Percentiles rank a stretch among this genome's conserved stretches.
phyloP scores from a whole-genome alignment of 1,284 basidiomycete species.

The Rhodofomes roseus region DNA sequence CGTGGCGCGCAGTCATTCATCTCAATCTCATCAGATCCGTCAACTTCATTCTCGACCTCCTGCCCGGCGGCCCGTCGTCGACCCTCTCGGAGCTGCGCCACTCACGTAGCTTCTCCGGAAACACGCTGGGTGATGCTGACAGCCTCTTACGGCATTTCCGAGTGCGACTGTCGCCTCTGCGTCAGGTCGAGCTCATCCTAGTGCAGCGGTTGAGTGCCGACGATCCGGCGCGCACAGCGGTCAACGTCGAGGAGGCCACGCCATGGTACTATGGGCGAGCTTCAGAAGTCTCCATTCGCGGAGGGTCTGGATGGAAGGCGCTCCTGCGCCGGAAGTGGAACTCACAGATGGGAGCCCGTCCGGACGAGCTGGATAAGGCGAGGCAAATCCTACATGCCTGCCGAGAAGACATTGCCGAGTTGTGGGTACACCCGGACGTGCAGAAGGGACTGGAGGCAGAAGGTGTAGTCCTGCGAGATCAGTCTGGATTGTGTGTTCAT shows the following conservation, averaged over 20 bases:
- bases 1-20: slow-evolving; percentile 59
- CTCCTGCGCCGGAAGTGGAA: slow-evolving; percentile 16
- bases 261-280: slow-evolving; percentile 37
- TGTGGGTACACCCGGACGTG: slow-evolving; percentile 46
- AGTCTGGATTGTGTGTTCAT: slow-evolving; percentile 55
- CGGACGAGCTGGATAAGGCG: slow-evolving; percentile 37
- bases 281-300: slow-evolving; percentile 45
- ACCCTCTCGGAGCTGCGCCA: background rate
- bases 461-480: slow-evolving; percentile 46
- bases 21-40: slow-evolving; percentile 59
- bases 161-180: slow-evolving; percentile 47
- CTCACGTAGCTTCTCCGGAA: background rate
- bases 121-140: background rate
- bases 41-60: slow-evolving; percentile 50
- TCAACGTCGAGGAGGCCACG: slow-evolving; percentile 7
- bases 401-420: slow-evolving; percentile 43
- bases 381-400: slow-evolving; percentile 49
- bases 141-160: slow-evolving; percentile 40
- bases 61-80: slow-evolving; percentile 17
- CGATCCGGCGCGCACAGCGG: slow-evolving; percentile 12
- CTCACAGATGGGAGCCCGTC: background rate
- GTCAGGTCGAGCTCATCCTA: slow-evolving; percentile 49
- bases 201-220: slow-evolving; percentile 23
- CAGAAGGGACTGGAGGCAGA: slow-evolving; percentile 38
- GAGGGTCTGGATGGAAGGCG: slow-evolving; percentile 45